Percentiles rank a stretch among this genome's conserved stretches.
Evolutionary conservation across 371 early-diverging fungal species (phyloP).

Genomic region (Mucor piriformis): DNA sequence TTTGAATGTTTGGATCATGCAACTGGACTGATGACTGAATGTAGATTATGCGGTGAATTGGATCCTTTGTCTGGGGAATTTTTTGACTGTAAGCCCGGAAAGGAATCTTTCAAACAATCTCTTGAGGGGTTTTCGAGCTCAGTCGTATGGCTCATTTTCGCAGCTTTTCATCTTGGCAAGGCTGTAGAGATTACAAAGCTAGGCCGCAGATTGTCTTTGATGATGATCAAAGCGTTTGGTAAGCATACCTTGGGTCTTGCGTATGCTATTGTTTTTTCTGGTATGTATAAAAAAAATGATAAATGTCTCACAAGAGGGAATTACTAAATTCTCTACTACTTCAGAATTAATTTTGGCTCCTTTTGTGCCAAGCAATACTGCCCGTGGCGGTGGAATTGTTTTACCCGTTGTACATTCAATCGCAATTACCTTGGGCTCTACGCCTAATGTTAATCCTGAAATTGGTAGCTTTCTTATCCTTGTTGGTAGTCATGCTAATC

Average conservation of each 20-base stretch:
- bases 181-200: slow-evolving; percentile 63
- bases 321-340: background rate
- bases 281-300: slow-evolving; percentile 19
- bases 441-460: slow-evolving; percentile 33
- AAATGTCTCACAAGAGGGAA: background rate
- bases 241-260: slow-evolving; percentile 60
- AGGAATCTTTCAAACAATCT: slow-evolving; percentile 59
- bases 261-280: slow-evolving; percentile 60
- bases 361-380: slow-evolving; percentile 76
- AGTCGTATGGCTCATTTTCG: slow-evolving; percentile 72
- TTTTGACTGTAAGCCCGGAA: slow-evolving; percentile 57
- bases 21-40: slow-evolving; percentile 54
- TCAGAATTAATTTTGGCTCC: slow-evolving; percentile 65
- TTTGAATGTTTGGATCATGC: slow-evolving; percentile 58
- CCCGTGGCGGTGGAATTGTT: slow-evolving; percentile 75
- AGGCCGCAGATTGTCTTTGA: slow-evolving; percentile 60
- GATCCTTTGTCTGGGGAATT: slow-evolving; percentile 30
- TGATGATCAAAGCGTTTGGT: slow-evolving; percentile 58
- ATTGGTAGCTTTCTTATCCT: slow-evolving; percentile 59
- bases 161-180: slow-evolving; percentile 72
- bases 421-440: slow-evolving; percentile 54
- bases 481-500: slow-evolving; percentile 63
- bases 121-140: slow-evolving; percentile 64
- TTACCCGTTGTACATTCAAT: slow-evolving; percentile 70
- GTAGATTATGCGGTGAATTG: slow-evolving; percentile 52